These are phyloP conservation scores for Orbilia javanica DNA, from an alignment of 2,329 filamentous ascomycete species.

Conservation along the genomic window DNA sequence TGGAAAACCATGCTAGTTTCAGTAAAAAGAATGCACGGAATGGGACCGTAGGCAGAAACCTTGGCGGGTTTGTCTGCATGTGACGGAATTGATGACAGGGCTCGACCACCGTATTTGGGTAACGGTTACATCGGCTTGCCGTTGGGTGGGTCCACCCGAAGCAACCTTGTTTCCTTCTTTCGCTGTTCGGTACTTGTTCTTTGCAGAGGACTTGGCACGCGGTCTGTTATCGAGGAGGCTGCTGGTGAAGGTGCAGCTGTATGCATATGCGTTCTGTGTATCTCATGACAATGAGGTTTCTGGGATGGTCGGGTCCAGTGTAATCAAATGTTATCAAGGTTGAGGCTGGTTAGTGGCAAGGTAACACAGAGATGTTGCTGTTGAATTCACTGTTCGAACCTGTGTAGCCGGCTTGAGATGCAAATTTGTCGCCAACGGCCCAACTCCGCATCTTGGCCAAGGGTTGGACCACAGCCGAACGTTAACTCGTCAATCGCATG, in stretches of 20 bases:
- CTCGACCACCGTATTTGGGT: constrained; percentile 38
- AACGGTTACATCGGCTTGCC: constrained; percentile 56
- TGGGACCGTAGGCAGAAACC: constrained; percentile 46
- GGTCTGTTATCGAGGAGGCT: not conserved
- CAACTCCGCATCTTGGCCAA: constrained; percentile 16
- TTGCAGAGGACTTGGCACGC: constrained; percentile 17
- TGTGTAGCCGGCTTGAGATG: constrained; percentile 25
- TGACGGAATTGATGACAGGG: constrained; percentile 54
- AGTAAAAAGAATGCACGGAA: constrained; percentile 24
- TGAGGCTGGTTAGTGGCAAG: constrained; percentile 47
- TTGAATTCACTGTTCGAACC: not conserved
- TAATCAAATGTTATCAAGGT: not conserved
- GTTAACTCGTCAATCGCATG: not conserved
- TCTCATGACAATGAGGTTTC: constrained; percentile 29
- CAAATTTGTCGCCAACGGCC: constrained; percentile 26
- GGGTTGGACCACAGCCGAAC: constrained; percentile 10
- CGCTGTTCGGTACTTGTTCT: constrained; percentile 46
- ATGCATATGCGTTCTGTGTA: not conserved
- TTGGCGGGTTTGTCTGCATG: constrained; percentile 45
- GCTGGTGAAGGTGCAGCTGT: constrained; percentile 3
- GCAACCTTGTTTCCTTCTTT: constrained; percentile 58
- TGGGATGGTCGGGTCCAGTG: constrained; percentile 15
- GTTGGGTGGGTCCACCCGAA: constrained; percentile 49
- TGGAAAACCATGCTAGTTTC: constrained; percentile 32
- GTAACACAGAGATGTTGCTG: constrained; percentile 56